These are phyloP conservation scores for Dothideomycetidae sp. DNA, from an alignment of 2,329 filamentous ascomycete species.

Conservation along the genomic window DNA sequence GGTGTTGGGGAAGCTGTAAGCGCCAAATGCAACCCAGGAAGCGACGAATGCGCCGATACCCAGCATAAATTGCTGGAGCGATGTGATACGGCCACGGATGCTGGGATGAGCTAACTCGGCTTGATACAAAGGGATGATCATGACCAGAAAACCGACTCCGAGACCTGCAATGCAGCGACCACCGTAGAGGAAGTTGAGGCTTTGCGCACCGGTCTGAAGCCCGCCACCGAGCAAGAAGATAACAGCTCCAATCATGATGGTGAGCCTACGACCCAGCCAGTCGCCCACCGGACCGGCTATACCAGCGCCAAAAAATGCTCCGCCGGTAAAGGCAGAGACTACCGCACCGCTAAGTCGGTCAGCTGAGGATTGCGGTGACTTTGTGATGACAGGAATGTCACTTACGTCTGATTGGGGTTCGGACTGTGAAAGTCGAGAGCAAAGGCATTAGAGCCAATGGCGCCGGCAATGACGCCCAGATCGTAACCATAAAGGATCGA, in stretches of 20 bases:
- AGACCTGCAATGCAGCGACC: conserved; percentile 57
- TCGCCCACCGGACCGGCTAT: conserved; percentile 51
- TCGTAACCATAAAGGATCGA: conserved; percentile 46
- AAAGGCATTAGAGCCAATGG: conserved; percentile 35
- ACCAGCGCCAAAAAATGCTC: conserved; percentile 56
- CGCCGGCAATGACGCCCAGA: conserved; percentile 46
- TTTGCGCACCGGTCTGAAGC: conserved; percentile 54
- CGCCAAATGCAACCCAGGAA: conserved; percentile 57
- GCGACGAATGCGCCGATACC: conserved; percentile 61
- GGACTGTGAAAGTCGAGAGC: conserved; percentile 27
- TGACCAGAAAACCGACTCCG: conserved; percentile 47
- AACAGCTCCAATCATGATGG: conserved; percentile 56
- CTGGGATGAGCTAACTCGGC: conserved; percentile 65
- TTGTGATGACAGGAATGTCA: conserved; percentile 3
- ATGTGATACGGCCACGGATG: conserved; percentile 62
- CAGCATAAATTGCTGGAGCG: conserved; percentile 70
- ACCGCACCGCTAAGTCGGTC: conserved; percentile 56
- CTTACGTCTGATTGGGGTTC: conserved; percentile 23
- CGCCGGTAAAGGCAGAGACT: conserved; percentile 63
- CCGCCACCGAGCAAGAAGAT: conserved; percentile 59
- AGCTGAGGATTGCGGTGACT: too few species aligned
- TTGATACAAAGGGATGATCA: conserved; percentile 60
- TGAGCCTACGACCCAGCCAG: conserved; percentile 51
- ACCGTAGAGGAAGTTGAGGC: conserved; percentile 48
- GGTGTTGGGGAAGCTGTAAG: conserved; percentile 35